phyloP scores from a whole-genome alignment of 164 flowering plant species.

The Kalanchoe fedtschenkoi region DNA sequence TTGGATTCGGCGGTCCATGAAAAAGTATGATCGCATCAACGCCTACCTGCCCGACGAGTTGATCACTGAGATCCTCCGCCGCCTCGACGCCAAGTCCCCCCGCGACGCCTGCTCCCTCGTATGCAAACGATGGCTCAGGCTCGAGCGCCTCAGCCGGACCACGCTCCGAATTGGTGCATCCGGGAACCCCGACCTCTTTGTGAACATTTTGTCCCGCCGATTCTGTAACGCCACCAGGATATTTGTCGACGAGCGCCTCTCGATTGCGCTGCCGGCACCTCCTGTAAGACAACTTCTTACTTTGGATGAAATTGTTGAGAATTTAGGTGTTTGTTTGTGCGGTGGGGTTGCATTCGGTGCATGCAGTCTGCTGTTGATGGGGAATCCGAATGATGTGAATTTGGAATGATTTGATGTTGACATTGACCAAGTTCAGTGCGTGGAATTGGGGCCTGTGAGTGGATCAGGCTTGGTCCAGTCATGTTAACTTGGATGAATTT shows the following conservation, averaged over 20 bases:
- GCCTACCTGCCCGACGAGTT: constrained; percentile 62
- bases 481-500: too few relatives aligned
- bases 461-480: too few relatives aligned
- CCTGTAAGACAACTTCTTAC: constrained; percentile 16
- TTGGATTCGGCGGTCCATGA: constrained; percentile 21
- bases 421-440: too few relatives aligned
- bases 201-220: constrained; percentile 32
- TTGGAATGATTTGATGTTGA: too few relatives aligned
- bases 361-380: too few relatives aligned
- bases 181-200: constrained; percentile 43
- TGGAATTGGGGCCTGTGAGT: too few relatives aligned
- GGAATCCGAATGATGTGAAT: too few relatives aligned
- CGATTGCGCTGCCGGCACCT: constrained; percentile 27
- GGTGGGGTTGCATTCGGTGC: background rate
- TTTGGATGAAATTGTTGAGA: background rate
- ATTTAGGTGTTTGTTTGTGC: background rate
- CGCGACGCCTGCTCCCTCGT: constrained; percentile 80
- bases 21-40: constrained; percentile 62
- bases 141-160: constrained; percentile 62
- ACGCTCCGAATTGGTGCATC: constrained; percentile 73
- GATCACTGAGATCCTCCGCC: constrained; percentile 55
- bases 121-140: constrained; percentile 70
- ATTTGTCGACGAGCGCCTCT: constrained; percentile 64
- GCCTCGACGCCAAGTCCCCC: constrained; percentile 42
- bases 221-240: constrained; percentile 41